phyloP scores from a whole-genome alignment of 176 grass and related monocot genomes.

The Hsuehochloa calcarea region DNA sequence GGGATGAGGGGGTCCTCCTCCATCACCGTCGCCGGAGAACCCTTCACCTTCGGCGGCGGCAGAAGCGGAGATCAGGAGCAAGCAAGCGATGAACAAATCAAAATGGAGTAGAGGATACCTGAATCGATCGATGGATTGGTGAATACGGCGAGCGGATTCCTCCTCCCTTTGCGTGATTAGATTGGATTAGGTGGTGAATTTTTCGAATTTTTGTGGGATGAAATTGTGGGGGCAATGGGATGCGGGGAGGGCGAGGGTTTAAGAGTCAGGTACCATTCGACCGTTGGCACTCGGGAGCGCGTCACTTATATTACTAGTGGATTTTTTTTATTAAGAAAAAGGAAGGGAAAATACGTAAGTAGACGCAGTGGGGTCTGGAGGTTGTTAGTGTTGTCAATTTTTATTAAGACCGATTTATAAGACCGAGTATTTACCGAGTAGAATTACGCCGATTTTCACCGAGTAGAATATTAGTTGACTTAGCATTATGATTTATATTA shows the following conservation, averaged over 20 bases:
- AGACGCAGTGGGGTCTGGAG: neutral
- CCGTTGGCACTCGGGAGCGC: slow-evolving; percentile 45
- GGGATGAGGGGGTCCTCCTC: slow-evolving; percentile 61
- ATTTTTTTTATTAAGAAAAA: neutral
- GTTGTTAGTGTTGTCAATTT: too few species aligned
- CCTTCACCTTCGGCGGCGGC: neutral
- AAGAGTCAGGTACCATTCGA: slow-evolving; percentile 38
- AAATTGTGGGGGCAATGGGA: neutral
- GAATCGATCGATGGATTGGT: neutral
- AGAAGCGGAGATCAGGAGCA: neutral
- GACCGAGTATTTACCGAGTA: too few species aligned
- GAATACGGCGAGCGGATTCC: neutral
- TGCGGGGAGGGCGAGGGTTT: slow-evolving; percentile 33
- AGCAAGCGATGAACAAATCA: neutral
- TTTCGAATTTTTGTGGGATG: slow-evolving; percentile 8
- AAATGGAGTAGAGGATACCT: neutral
- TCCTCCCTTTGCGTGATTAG: neutral
- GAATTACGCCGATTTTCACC: too few species aligned
- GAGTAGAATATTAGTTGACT: too few species aligned
- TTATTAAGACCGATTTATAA: too few species aligned
- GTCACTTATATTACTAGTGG: neutral
- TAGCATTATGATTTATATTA: too few species aligned
- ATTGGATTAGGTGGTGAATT: neutral
- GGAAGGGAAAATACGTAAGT: neutral
- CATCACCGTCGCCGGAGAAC: slow-evolving; percentile 1